Conservation (phyloP, 2,329 filamentous ascomycete species). For the Graphium sp. region DNA sequence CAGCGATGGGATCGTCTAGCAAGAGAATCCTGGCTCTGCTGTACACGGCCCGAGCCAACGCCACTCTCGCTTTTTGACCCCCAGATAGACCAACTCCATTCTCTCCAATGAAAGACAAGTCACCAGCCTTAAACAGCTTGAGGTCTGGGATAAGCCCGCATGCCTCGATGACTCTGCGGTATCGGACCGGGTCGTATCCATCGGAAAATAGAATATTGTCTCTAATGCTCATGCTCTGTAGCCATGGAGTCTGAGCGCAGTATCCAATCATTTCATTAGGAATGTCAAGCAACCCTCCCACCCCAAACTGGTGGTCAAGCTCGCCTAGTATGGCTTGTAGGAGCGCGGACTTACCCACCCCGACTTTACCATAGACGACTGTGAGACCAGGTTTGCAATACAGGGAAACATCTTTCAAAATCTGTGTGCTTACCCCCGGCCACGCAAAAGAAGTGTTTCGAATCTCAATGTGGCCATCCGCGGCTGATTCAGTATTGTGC, state of each 20-base stretch:
- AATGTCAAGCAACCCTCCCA: conserved; percentile 27
- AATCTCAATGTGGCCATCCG: conserved; percentile 28
- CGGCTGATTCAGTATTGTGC: conserved; percentile 14
- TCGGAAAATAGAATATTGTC: conserved; percentile 50
- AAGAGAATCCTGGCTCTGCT: conserved; percentile 38
- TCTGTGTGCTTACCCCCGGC: conserved; percentile 46
- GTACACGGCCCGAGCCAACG: conserved; percentile 45
- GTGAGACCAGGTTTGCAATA: conserved; percentile 31
- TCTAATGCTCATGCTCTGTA: conserved; percentile 47
- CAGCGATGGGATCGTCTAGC: conserved; percentile 46
- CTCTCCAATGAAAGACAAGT: conserved; percentile 42
- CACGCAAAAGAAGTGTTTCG: conserved; percentile 59
- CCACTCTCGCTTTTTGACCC: conserved; percentile 45
- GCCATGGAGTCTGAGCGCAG: conserved; percentile 44
- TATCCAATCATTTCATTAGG: conserved; percentile 35
- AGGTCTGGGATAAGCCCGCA: conserved; percentile 42
- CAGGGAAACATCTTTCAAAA: conserved; percentile 28
- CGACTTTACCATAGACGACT: conserved; percentile 40
- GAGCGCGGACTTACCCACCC: conserved; percentile 43
- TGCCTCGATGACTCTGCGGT: conserved; percentile 41
- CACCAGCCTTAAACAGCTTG: conserved; percentile 35
- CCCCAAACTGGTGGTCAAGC: conserved; percentile 55
- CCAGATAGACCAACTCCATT: conserved; percentile 46
- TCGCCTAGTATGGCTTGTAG: conserved; percentile 42
- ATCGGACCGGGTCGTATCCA: conserved; percentile 33